Base-by-base conservation (phyloP, 1,139 yeast genomes). In the Lodderomyces orthopsilosis region DNA sequence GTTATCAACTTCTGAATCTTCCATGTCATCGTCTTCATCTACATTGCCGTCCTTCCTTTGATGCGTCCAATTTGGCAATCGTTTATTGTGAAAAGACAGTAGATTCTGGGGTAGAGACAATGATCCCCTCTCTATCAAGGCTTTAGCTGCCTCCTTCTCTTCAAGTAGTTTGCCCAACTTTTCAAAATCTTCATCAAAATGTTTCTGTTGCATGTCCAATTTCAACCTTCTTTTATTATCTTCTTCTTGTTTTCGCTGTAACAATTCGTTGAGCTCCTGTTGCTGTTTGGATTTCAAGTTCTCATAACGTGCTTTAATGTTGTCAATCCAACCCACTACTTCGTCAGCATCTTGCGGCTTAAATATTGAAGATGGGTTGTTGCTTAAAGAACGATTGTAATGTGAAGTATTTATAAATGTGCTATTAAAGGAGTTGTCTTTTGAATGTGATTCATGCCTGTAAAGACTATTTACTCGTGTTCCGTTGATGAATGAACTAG, bases 311-410 rank as follows among this genome's bases (percentile, higher is more conserved):
- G 61, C 51, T 28, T 65, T 59, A 22, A 77, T 56, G 4, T 76
- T 66, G 37, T 71, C 70, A 26, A 81, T 72, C 86, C 86, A 81
- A 18, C 63, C 56, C 8, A 76, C 62, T n/a, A 79, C 51, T 13
- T 75, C 76, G 35, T 70, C 70, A 1, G 51, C 49, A 28, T 46
- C 48, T 18, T 37, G 22, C 23, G 40, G 13, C 35, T 34, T 35
- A 13, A 30, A 15, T 2, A 30, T 13, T 15, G 34, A 3, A 4
- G 5, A 8, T 17, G 37, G 9, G 15, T 34, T 35, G 37, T 13
- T 4, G 17, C 19, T 35, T n/a, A 22, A 14, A 12, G 37, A n/a
- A 2, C 24, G 28, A 24, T 35, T 18, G 27, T 19, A 10, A 17
- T 14, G 24, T 10, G 38, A 27, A 12, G 17, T 27, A 12, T 28